These are phyloP conservation scores for Tulasnella sp. DNA, from an alignment of 768 basidiomycete genomes.

Conservation along the genomic window DNA sequence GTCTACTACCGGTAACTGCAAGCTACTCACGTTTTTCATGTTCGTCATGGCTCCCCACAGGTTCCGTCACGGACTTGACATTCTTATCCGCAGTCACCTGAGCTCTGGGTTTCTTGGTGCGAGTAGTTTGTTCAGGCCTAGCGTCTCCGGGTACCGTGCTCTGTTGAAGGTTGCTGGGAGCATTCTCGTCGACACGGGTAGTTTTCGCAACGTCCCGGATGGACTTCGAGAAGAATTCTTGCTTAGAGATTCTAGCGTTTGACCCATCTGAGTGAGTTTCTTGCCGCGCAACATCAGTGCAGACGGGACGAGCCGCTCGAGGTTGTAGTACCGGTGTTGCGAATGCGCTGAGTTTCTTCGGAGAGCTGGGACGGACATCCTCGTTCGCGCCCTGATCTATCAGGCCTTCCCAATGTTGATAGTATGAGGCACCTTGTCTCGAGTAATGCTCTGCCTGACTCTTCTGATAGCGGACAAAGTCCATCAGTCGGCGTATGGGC, in stretches of 20 bases:
- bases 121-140: background rate
- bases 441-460: background rate
- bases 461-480: background rate
- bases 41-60: slow-evolving; percentile 23
- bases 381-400: background rate
- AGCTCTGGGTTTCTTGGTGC: background rate
- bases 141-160: too few species aligned
- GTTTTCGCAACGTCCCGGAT: too few species aligned
- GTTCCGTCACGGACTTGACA: slow-evolving; percentile 11
- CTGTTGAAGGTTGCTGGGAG: too few species aligned
- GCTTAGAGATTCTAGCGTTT: too few species aligned
- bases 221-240: too few species aligned
- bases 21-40: slow-evolving; percentile 27
- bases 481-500: background rate
- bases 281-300: background rate
- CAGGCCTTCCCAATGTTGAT: background rate
- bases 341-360: slow-evolving; percentile 26
- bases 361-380: background rate
- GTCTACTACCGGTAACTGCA: background rate
- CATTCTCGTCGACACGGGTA: too few species aligned
- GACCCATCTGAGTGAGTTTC: background rate
- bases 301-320: slow-evolving; percentile 24
- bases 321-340: slow-evolving; percentile 47
- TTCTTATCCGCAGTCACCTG: background rate
- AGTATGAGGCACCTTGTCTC: background rate